Evolutionary conservation across 345 rosid genomes (phyloP).

Genomic region (Balakata baccata): DNA sequence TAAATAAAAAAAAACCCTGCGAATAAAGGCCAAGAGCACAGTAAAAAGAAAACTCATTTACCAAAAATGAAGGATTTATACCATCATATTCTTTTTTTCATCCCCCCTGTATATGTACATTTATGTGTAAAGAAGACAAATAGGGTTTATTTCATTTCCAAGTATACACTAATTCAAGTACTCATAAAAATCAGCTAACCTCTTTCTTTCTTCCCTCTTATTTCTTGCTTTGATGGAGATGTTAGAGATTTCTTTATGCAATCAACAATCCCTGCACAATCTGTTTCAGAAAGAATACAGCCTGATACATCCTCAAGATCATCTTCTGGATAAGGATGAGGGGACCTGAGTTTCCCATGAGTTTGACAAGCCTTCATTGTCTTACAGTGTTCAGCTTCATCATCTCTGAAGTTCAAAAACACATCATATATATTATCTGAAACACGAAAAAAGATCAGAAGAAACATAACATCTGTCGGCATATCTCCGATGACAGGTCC

Average conservation of each 20-base stretch:
- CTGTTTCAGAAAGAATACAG: slow-evolving; percentile 47
- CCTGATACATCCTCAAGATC: slow-evolving; percentile 38
- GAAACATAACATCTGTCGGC: neutral
- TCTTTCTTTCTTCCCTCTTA: neutral
- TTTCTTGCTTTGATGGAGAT: slow-evolving; percentile 14
- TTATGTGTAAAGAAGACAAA: no score
- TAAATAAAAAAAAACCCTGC: no score
- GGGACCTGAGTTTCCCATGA: slow-evolving; percentile 79
- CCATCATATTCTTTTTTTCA: no score
- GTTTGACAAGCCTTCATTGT: slow-evolving; percentile 95
- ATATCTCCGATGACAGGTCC: neutral
- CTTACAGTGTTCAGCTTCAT: slow-evolving; percentile 96
- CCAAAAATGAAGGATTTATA: no score
- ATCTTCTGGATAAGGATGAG: slow-evolving; percentile 60
- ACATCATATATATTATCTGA: slow-evolving; percentile 86
- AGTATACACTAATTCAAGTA: neutral
- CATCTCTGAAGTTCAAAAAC: slow-evolving; percentile 86
- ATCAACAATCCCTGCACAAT: slow-evolving; percentile 85
- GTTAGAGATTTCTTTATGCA: slow-evolving; percentile 67
- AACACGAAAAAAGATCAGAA: neutral
- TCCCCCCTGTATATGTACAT: no score
- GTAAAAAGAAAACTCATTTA: no score
- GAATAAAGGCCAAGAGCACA: no score
- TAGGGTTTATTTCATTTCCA: neutral
- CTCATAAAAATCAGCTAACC: no score